Conservation (phyloP, 2,329 filamentous ascomycete genomes). For the Cercospora canescens region DNA sequence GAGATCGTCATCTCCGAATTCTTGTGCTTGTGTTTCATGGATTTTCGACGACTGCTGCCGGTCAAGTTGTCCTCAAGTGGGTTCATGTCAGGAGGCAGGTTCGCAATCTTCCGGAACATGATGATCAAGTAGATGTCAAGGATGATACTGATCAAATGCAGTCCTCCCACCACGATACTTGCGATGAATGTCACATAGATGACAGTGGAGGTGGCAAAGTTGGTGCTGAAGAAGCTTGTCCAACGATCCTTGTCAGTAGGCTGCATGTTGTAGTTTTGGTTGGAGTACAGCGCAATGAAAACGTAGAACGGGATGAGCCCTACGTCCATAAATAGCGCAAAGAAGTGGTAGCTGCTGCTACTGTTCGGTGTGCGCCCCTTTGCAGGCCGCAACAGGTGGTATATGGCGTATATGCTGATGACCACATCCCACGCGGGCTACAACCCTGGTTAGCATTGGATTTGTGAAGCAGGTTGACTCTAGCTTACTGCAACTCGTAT, state of each 20-base stretch:
- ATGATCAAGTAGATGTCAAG: slow-evolving; percentile 74
- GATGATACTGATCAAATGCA: slow-evolving; percentile 70
- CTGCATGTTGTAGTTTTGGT: slow-evolving; percentile 53
- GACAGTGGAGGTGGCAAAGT: slow-evolving; percentile 60
- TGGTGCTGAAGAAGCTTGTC: slow-evolving; percentile 65
- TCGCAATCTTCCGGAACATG: slow-evolving; percentile 78
- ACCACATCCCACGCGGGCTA: slow-evolving; percentile 75
- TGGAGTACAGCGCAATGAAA: slow-evolving; percentile 58
- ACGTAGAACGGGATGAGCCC: slow-evolving; percentile 64
- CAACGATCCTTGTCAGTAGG: slow-evolving; percentile 56
- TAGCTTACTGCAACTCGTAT: slow-evolving; percentile 32
- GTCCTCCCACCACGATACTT: slow-evolving; percentile 61
- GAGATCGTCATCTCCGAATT: slow-evolving; percentile 54
- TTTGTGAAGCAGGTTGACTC: slow-evolving; percentile 68
- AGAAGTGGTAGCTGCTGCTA: slow-evolving; percentile 85
- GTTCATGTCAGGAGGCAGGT: slow-evolving; percentile 91
- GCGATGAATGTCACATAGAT: slow-evolving; percentile 65
- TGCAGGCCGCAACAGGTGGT: slow-evolving; percentile 72
- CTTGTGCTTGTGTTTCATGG: slow-evolving; percentile 71
- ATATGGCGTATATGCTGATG: slow-evolving; percentile 73
- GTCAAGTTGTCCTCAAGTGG: slow-evolving; percentile 85
- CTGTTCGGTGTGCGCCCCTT: slow-evolving; percentile 73
- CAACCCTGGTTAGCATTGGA: slow-evolving; percentile 52
- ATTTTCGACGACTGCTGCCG: slow-evolving; percentile 52
- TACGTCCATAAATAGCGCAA: slow-evolving; percentile 73